These are phyloP conservation scores for Penicillium verhagenii DNA, from an alignment of 495 filamentous ascomycete genomes.

Conservation along the genomic window DNA sequence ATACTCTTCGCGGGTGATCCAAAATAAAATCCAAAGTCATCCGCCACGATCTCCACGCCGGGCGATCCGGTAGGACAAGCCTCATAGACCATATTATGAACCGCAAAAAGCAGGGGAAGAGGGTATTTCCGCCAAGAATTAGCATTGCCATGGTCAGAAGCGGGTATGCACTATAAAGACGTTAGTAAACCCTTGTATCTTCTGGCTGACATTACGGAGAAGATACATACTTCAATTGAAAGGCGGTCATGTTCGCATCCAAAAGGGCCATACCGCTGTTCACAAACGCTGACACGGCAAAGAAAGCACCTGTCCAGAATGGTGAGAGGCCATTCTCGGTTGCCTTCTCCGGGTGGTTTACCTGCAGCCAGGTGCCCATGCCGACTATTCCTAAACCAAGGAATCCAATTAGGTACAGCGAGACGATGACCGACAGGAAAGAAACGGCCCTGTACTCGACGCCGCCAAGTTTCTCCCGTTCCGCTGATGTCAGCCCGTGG, in stretches of 20 bases:
- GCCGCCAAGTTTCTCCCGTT: slow-evolving; percentile 73
- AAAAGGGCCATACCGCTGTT: slow-evolving; percentile 86
- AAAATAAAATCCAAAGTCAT: slow-evolving; percentile 79
- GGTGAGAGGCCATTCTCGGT: slow-evolving; percentile 68
- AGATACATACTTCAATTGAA: slow-evolving; percentile 35
- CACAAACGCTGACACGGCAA: slow-evolving; percentile 71
- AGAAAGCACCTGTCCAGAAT: slow-evolving; percentile 51
- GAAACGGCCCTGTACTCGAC: slow-evolving; percentile 77
- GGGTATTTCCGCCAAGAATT: slow-evolving; percentile 84
- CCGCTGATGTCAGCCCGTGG: slow-evolving; percentile 61
- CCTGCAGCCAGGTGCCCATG: slow-evolving; percentile 68
- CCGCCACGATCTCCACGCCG: slow-evolving; percentile 48
- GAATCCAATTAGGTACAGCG: slow-evolving; percentile 70
- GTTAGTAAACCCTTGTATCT: slow-evolving; percentile 13
- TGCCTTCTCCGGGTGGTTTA: slow-evolving; percentile 56
- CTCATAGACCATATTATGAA: slow-evolving; percentile 69
- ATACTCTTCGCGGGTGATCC: slow-evolving; percentile 69
- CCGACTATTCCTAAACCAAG: slow-evolving; percentile 70
- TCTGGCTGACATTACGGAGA: background rate
- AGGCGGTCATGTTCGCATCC: slow-evolving; percentile 70
- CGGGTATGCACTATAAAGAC: slow-evolving; percentile 51
- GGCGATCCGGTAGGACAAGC: slow-evolving; percentile 42
- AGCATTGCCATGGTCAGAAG: slow-evolving; percentile 73
- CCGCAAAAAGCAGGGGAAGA: slow-evolving; percentile 74
- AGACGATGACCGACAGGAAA: slow-evolving; percentile 69